Evolutionary conservation across 169 alveolate genomes (phyloP).

Genomic region (Eimeria praecox): DNA sequence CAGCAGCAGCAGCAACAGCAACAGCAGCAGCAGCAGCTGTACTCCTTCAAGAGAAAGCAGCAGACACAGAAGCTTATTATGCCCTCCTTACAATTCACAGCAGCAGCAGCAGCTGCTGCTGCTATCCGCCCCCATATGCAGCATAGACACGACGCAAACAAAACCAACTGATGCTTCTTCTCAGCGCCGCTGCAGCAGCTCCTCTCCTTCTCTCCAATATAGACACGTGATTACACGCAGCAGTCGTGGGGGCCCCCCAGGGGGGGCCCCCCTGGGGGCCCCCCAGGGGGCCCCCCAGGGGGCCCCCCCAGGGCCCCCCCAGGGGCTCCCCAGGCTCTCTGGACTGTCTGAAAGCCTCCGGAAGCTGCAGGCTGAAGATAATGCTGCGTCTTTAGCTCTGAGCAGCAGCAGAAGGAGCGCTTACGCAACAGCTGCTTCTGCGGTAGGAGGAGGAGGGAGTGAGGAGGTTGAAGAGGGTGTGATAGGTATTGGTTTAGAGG

Average conservation of each 20-base stretch:
- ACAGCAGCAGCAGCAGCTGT: background rate
- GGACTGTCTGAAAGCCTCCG: background rate
- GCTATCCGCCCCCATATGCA: background rate
- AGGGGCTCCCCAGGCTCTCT: too few species aligned
- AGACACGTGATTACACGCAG: background rate
- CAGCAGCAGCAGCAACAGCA: background rate
- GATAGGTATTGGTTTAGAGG: background rate
- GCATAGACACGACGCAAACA: background rate
- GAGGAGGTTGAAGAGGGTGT: background rate
- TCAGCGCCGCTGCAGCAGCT: background rate
- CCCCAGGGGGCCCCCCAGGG: too few species aligned
- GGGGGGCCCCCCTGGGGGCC: too few species aligned
- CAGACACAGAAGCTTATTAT: background rate
- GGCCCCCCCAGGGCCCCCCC: too few species aligned
- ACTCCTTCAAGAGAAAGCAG: background rate
- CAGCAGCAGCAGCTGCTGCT: constrained; percentile 12
- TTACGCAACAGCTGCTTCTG: background rate
- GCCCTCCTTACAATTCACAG: background rate
- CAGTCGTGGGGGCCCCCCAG: background rate
- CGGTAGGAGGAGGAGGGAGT: background rate
- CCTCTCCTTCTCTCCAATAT: background rate
- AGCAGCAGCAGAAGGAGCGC: constrained; percentile 20
- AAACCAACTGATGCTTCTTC: background rate
- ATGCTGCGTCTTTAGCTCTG: background rate
- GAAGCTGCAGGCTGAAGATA: background rate